Conservation (phyloP, 805 yeast species). For the Ogataea trehalophila region DNA sequence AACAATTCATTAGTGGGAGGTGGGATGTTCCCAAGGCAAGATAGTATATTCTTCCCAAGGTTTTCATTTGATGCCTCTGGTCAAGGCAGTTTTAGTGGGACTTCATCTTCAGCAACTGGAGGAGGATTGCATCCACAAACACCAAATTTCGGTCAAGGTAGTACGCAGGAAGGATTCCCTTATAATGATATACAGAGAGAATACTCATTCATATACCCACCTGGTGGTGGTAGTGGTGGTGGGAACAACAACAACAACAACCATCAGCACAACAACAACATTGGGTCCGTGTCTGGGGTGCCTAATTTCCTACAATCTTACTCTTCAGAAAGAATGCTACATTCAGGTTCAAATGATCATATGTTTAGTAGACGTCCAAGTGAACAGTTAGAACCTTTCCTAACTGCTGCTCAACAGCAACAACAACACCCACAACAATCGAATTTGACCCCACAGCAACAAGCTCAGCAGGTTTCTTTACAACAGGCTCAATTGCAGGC, state of each 20-base stretch:
- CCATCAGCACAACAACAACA: slow-evolving; percentile 7
- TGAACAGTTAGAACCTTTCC: slow-evolving; percentile 46
- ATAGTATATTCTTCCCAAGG: slow-evolving; percentile 26
- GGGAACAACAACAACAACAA: too few species aligned
- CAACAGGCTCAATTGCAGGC: slow-evolving; percentile 12
- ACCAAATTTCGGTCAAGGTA: slow-evolving; percentile 9
- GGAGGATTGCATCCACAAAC: slow-evolving; percentile 6
- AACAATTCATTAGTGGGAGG: slow-evolving; percentile 15
- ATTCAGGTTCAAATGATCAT: slow-evolving; percentile 19
- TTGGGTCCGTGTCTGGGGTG: slow-evolving; percentile 6
- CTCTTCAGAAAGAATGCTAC: slow-evolving; percentile 22
- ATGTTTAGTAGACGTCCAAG: slow-evolving; percentile 38
- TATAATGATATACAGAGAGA: slow-evolving; percentile 24
- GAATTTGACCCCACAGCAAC: slow-evolving; percentile 12
- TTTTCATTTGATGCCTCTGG: slow-evolving; percentile 24
- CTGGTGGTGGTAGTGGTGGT: slow-evolving; percentile 3
- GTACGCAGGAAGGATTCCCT: slow-evolving; percentile 17
- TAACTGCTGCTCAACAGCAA: slow-evolving; percentile 23
- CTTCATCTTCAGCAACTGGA: slow-evolving; percentile 1
- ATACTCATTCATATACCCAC: slow-evolving; percentile 24
- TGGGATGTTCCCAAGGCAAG: slow-evolving; percentile 24
- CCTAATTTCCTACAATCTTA: slow-evolving; percentile 23
- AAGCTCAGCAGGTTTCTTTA: slow-evolving; percentile 11
- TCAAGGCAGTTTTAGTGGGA: slow-evolving; percentile 15
- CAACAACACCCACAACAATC: slow-evolving; percentile 10